Conservation (phyloP, 257 asterid species). For the Nicotiana sylvestris region DNA sequence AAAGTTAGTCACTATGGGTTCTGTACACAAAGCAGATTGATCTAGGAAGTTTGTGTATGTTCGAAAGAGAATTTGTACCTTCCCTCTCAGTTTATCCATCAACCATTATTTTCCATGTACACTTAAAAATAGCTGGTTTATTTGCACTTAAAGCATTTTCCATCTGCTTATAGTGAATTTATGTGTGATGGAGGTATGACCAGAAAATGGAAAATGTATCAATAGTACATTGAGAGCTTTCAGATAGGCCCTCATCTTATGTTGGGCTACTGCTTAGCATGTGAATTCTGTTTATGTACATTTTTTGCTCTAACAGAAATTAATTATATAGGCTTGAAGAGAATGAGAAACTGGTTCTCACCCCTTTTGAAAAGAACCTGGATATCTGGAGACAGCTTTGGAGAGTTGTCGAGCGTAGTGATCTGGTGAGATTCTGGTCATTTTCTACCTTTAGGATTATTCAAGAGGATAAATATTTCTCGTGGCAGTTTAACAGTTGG, state of each 20-base stretch:
- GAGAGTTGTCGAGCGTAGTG: slow-evolving; percentile 99
- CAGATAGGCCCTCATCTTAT: neutral
- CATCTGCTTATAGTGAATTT: neutral
- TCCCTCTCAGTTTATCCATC: neutral
- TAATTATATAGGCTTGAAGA: slow-evolving; percentile 76
- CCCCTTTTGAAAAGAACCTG: slow-evolving; percentile 97
- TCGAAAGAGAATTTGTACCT: neutral
- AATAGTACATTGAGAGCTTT: neutral
- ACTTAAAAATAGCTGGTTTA: neutral
- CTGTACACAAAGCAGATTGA: neutral
- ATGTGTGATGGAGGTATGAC: neutral
- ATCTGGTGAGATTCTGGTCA: slow-evolving; percentile 60
- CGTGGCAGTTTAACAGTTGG: neutral
- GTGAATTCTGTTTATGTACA: neutral
- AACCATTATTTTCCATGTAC: neutral
- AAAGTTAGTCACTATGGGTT: neutral
- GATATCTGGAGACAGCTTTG: slow-evolving; percentile 99
- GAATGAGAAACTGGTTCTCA: slow-evolving; percentile 84
- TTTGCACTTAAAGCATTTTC: neutral
- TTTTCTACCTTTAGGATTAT: neutral
- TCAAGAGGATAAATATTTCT: neutral
- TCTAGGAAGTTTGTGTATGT: neutral
- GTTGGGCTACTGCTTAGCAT: neutral
- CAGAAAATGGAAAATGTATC: neutral
- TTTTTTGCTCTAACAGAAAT: neutral